Base-by-base conservation (phyloP, 2,329 filamentous ascomycete genomes). In the Aspergillus amoenus region DNA sequence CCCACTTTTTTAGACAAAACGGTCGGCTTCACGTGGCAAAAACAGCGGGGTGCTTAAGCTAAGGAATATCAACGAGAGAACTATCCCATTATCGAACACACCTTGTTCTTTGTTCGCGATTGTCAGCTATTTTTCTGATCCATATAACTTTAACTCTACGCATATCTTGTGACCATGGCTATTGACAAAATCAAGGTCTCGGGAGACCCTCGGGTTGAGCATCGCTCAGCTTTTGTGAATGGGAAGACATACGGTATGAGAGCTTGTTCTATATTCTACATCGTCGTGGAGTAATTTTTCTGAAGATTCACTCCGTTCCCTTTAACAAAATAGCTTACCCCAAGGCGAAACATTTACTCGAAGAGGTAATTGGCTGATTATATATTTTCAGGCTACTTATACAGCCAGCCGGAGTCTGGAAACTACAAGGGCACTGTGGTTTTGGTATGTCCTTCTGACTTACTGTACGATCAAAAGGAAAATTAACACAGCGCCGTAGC, bases 221-320 rank as follows among this genome's bases (percentile, higher is more conserved):
- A 86, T 70, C 82, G 84, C 66, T 86, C 82, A 55, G 82, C 85
- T 42, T 76, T 79, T 52, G 78, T 93, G 57, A 87, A 88, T 64
- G 88, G 87, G 63, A 82, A 84, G 66, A 90, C 80, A 34, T 96
- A 94, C 77, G 84, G 80, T 80, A 65, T 59, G 74, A n/a, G 54
- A 24, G 47, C 13, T 17, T 12, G 12, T 51, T 56, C n/a, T 9
- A 52, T 40, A 32, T 15, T 32, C 21, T 30, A 12, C 12, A 48
- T 21, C 9, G 13, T 44, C 12, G 12, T 3, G 13, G 42, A 24
- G 12, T 17, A 24, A 15, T 44, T 7, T 18, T 22, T 15, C 6
- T 43, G 8, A 5, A 13, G 17, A 24, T 13, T 4, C 11, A 24
- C 24, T 21, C 41, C 7, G 41, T 18, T 22, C 15, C 3, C 27